Conservation (phyloP, 2,329 filamentous ascomycete species). For the Amesomyces nigricolor region DNA sequence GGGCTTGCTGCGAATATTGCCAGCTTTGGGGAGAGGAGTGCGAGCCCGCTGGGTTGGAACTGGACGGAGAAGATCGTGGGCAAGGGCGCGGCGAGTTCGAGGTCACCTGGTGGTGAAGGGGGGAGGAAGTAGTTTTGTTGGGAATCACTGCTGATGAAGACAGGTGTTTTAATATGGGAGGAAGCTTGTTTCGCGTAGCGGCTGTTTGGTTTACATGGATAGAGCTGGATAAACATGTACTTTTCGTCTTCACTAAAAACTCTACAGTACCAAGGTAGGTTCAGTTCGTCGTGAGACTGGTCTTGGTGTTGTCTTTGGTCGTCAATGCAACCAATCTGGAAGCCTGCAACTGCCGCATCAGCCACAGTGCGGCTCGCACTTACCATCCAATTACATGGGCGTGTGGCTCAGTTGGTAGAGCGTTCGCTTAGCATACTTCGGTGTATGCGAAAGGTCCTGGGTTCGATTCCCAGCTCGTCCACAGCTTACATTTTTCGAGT, state of each 20-base stretch:
- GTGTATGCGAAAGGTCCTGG: constrained; percentile 23
- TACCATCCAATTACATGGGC: constrained; percentile 12
- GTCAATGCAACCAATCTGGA: too few relatives aligned
- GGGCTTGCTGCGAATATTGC: not conserved
- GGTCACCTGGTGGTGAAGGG: constrained; percentile 6
- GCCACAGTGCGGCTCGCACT: too few relatives aligned
- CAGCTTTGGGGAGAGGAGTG: constrained; percentile 12
- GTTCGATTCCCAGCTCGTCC: constrained; percentile 26
- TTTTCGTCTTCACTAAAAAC: too few relatives aligned
- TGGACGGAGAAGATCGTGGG: constrained; percentile 31
- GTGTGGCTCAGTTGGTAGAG: constrained; percentile 26
- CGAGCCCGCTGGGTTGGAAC: constrained; percentile 24
- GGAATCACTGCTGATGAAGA: not conserved
- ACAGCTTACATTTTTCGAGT: not conserved
- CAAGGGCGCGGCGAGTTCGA: constrained; percentile 22
- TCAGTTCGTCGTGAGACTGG: too few relatives aligned
- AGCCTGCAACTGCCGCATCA: too few relatives aligned
- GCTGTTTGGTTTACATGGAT: not conserved
- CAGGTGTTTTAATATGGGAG: not conserved
- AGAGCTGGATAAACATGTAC: not conserved
- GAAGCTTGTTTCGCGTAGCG: not conserved
- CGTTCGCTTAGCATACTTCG: constrained; percentile 19
- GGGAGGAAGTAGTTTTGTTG: constrained; percentile 1
- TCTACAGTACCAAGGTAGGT: too few relatives aligned
- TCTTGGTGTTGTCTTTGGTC: too few relatives aligned